phyloP scores from a whole-genome alignment of 257 asterid genomes.

The Nicotiana benthamiana region DNA sequence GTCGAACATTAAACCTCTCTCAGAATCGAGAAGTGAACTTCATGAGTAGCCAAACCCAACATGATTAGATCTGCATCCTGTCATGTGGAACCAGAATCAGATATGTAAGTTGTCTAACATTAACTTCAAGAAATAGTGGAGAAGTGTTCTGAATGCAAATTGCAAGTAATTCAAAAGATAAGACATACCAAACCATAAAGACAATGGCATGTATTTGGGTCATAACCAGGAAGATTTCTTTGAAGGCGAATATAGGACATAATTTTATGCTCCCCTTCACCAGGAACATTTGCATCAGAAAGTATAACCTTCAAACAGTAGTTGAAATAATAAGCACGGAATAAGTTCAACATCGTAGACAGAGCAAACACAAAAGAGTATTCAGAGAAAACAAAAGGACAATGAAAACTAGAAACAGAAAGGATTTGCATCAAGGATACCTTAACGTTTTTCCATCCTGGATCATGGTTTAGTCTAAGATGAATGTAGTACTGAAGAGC shows the following conservation, averaged over 20 bases:
- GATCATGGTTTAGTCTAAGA: conserved; percentile 72
- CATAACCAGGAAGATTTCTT: conserved; percentile 81
- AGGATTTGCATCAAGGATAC: conserved; percentile 23
- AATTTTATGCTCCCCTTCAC: conserved; percentile 97
- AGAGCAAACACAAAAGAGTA: not conserved
- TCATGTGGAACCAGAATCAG: not conserved
- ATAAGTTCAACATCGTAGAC: not conserved
- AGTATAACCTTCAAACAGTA: conserved; percentile 67
- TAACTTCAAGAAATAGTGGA: not conserved
- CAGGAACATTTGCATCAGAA: conserved; percentile 97
- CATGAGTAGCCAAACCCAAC: conserved; percentile 94
- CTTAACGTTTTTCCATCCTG: conserved; percentile 93
- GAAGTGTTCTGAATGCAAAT: not conserved
- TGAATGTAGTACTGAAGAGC: conserved; percentile 85
- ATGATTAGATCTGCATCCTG: conserved; percentile 76
- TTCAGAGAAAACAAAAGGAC: not conserved
- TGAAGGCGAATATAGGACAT: conserved; percentile 93
- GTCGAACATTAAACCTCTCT: conserved; percentile 58
- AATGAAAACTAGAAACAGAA: not conserved
- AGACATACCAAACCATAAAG: conserved; percentile 84
- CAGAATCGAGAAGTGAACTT: conserved; percentile 84
- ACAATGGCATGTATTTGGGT: conserved; percentile 90
- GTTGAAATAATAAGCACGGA: conserved; percentile 4
- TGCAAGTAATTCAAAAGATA: not conserved
- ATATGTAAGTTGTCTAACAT: not conserved